These are phyloP conservation scores for Cunninghamia lanceolata DNA, from an alignment of 75 land plant genomes.

Conservation along the genomic window DNA sequence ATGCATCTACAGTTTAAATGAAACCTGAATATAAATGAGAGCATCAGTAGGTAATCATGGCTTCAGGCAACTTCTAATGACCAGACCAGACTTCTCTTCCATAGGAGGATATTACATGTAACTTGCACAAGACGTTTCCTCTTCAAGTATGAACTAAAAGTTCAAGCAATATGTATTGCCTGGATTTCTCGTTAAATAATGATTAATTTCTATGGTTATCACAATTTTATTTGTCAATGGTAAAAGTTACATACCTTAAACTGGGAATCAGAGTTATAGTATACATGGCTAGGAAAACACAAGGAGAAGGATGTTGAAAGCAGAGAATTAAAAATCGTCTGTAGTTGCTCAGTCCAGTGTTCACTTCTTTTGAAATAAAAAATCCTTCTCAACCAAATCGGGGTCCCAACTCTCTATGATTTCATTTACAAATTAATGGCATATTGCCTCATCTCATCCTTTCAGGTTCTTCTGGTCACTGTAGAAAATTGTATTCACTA, in stretches of 20 bases:
- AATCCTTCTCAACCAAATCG: neutral
- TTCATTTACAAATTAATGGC: neutral
- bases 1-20: neutral
- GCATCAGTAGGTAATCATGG: neutral
- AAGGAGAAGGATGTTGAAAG: neutral
- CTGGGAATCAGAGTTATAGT: no score
- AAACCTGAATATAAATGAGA: neutral
- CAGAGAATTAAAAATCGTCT: neutral
- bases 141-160: neutral
- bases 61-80: neutral
- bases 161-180: neutral
- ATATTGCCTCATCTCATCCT: neutral
- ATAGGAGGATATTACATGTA: neutral
- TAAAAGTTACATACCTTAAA: no score
- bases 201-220: no score
- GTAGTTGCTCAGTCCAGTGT: neutral
- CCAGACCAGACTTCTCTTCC: neutral
- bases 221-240: no score
- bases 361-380: neutral
- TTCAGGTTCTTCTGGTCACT: neutral
- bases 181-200: neutral
- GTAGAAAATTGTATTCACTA: neutral
- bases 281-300: neutral
- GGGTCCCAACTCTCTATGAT: neutral
- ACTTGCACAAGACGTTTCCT: neutral